Percentiles rank a stretch among this genome's conserved stretches.
Conservation (phyloP, 257 asterid species). For the Solanum clarkiae region DNA sequence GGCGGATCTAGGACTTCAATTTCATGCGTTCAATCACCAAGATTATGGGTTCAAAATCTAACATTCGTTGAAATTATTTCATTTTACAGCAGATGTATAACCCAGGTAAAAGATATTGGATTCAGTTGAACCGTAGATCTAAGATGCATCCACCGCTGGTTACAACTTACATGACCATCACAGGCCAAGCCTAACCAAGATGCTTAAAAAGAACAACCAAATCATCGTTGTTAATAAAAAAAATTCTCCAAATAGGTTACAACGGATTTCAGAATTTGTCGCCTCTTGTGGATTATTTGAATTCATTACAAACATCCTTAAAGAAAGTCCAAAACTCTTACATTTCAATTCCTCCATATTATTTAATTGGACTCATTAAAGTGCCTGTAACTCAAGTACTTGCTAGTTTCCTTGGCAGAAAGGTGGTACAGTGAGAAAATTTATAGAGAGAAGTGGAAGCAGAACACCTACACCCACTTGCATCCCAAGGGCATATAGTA, state of each 20-base stretch:
- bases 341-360: neutral
- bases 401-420: neutral
- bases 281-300: neutral
- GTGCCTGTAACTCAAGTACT: neutral
- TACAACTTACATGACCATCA: neutral
- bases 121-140: neutral
- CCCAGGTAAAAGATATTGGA: neutral
- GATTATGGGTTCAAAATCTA: neutral
- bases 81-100: neutral
- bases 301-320: neutral
- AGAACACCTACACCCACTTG: neutral
- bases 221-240: neutral
- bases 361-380: neutral
- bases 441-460: neutral
- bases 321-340: neutral
- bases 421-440: neutral
- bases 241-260: neutral
- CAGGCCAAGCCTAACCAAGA: neutral
- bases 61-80: neutral
- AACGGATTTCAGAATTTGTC: neutral
- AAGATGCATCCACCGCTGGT: neutral
- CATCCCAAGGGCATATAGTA: neutral
- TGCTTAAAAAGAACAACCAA: neutral
- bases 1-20: neutral
- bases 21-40: neutral